Evolutionary conservation across 176 grass and related monocot species (phyloP), one percentile per base, ranked within the genome.

Genomic region (Triticum timopheevii): DNA sequence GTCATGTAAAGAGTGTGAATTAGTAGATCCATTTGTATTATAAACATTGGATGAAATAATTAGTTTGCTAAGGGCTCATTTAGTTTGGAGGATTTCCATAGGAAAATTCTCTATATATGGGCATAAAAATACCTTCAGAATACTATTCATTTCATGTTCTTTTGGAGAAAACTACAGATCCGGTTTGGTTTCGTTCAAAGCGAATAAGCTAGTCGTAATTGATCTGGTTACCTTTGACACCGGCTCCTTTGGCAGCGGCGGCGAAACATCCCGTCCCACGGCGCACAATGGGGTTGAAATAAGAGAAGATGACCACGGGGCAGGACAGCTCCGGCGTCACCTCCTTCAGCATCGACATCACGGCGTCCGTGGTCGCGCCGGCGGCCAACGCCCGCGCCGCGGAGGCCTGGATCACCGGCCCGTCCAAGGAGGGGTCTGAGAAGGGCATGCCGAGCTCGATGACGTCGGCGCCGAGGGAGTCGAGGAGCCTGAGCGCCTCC

Each of bases 401-500:
- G 86, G 95, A 93, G 33, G 91, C 91, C 86, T 95, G 93, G 78
- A 97, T 97, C 67, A 93, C 89, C 0, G 93, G 80, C 33, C 95
- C 95, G 34, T 97, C 95, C 25, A 76, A 67, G 65, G 88, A 86
- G 49, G 95, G 93, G 79, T 97, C 93, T n/a, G 93, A 95, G 85
- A 83, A 97, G 0, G 95, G 95, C 39, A 97, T 4, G 63, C 95
- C 95, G 68, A 97, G 90, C 92, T 97, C 95, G 78, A 97, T 93
- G 84, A 95, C 79, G 71, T 95, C 93, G 10, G 93, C 90, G 36
- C 95, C 95, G 36, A 89, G 95, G 25, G 89, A 83, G 71, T 95
- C 95, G 6, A 98, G 91, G 13, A 98, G 20, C 24, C 89, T 90
- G 65, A 98, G 65, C 61, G 95, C 95, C 76, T 80, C 85, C n/a